Percentiles rank a stretch among this genome's conserved stretches.
phyloP scores from a whole-genome alignment of 1,284 basidiomycete species.

The Neonothopanus nambi region DNA sequence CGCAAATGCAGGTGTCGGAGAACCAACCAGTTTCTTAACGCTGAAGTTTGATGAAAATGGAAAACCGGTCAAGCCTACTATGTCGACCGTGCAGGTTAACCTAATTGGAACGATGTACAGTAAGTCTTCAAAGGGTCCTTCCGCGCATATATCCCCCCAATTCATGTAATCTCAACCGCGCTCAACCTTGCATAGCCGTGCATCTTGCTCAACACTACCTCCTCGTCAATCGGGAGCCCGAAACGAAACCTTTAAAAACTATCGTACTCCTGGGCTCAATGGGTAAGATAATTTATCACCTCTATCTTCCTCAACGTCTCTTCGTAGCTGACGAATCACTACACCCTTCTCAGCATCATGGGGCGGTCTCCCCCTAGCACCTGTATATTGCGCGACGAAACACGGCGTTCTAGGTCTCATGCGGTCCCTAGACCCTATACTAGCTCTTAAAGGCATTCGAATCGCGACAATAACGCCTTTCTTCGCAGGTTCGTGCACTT shows the following conservation, averaged over 20 bases:
- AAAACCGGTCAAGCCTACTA: conserved; percentile 43
- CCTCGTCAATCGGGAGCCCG: conserved; percentile 32
- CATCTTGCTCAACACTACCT: conserved; percentile 55
- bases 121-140: no score
- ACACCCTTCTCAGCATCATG: conserved; percentile 46
- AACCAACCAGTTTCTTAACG: conserved; percentile 35
- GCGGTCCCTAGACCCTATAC: conserved; percentile 43
- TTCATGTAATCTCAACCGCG: no score
- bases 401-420: conserved; percentile 55
- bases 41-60: conserved; percentile 34
- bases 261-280: conserved; percentile 58
- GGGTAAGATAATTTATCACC: conserved; percentile 38
- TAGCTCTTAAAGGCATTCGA: conserved; percentile 43
- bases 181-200: conserved; percentile 32
- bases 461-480: conserved; percentile 52
- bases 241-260: conserved; percentile 40
- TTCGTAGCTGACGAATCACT: background rate
- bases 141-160: no score
- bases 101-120: conserved; percentile 52
- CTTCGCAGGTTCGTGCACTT: conserved; percentile 48
- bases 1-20: conserved; percentile 56
- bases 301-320: background rate
- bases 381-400: conserved; percentile 54
- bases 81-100: conserved; percentile 53
- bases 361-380: conserved; percentile 42